A percentile compares a stretch with the other conserved stretches of the same genome.
Conservation (phyloP, 768 basidiomycete genomes). For the Mycena galericulata region DNA sequence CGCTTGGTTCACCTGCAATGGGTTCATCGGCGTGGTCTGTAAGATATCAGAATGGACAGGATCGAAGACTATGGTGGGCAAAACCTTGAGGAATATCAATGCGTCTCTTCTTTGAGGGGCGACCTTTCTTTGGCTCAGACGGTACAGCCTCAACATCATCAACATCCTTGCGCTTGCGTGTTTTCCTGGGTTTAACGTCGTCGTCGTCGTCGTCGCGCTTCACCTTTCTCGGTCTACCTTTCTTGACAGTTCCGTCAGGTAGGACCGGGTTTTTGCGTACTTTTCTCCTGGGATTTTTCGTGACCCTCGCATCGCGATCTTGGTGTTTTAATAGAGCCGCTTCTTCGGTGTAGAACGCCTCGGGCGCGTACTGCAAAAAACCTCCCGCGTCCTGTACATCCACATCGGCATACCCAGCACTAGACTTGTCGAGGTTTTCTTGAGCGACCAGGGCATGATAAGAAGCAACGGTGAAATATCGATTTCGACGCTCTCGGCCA, state of each 20-base stretch:
- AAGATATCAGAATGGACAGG: background rate
- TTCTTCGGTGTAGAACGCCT: conserved; percentile 67
- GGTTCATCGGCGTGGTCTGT: conserved; percentile 11
- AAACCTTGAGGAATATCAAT: conserved; percentile 22
- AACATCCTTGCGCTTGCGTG: conserved; percentile 38
- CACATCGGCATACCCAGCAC: conserved; percentile 55
- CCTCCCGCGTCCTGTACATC: conserved; percentile 66
- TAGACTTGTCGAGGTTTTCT: conserved; percentile 72
- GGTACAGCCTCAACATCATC: conserved; percentile 28
- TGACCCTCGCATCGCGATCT: conserved; percentile 45
- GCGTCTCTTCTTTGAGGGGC: conserved; percentile 43
- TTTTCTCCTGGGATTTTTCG: conserved; percentile 47
- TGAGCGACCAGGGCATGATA: conserved; percentile 72
- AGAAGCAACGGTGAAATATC: conserved; percentile 82
- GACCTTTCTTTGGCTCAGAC: conserved; percentile 29
- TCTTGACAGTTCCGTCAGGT: conserved; percentile 65
- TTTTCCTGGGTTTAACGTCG: conserved; percentile 39
- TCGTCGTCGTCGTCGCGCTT: conserved; percentile 33
- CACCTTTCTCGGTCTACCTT: conserved; percentile 66
- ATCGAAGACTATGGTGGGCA: background rate
- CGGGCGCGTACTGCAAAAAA: conserved; percentile 59
- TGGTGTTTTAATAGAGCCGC: conserved; percentile 58
- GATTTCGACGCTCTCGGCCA: conserved; percentile 88
- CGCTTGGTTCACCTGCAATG: background rate
- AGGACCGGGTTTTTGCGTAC: conserved; percentile 62